Evolutionary conservation across 177 flowering plant species (phyloP).

Genomic region (Telopea speciosissima): DNA sequence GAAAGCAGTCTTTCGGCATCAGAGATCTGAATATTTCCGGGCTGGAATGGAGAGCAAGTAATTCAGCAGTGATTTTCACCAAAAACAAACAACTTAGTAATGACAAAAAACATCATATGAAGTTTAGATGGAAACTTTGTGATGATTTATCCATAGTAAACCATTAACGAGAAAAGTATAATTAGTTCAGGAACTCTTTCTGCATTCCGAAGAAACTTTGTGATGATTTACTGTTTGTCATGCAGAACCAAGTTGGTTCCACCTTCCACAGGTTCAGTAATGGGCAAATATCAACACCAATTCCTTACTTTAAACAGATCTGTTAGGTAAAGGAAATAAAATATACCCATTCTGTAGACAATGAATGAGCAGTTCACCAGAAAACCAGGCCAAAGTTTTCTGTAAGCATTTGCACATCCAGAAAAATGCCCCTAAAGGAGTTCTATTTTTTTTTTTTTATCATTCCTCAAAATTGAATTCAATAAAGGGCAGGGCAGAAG

Average conservation of each 20-base stretch:
- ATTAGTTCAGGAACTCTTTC: not conserved
- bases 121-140: not conserved
- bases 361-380: not conserved
- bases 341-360: not conserved
- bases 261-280: not conserved
- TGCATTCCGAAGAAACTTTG: not conserved
- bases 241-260: not conserved
- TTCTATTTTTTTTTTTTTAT: too few relatives aligned
- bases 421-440: not conserved
- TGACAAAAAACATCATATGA: not conserved
- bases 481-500: too few relatives aligned
- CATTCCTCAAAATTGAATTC: too few relatives aligned
- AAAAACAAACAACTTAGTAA: conserved; percentile 5
- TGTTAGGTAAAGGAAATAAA: too few relatives aligned
- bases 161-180: too few relatives aligned
- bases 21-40: conserved; percentile 35
- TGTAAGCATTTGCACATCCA: too few relatives aligned
- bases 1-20: conserved; percentile 45
- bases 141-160: too few relatives aligned
- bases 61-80: conserved; percentile 1
- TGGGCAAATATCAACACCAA: not conserved
- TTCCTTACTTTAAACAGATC: not conserved
- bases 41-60: conserved; percentile 30
- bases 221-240: not conserved
- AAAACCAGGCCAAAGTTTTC: not conserved